A percentile compares a stretch with the other conserved stretches of the same genome.
phyloP scores from a whole-genome alignment of 257 asterid species.

The Plantago elongata region DNA sequence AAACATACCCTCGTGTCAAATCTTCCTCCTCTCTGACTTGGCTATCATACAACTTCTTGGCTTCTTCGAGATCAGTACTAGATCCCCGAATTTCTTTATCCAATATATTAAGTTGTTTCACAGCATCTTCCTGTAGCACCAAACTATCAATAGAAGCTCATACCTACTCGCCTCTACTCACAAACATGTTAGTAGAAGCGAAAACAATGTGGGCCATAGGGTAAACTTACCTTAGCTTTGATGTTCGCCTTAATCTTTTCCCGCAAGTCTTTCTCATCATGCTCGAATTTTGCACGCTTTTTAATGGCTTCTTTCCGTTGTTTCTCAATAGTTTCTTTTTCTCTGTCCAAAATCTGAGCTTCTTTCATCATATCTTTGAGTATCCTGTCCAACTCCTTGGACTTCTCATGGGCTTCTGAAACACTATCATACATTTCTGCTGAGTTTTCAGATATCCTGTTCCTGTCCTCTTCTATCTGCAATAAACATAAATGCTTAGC shows the following conservation, averaged over 20 bases:
- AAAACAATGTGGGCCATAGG: conserved; percentile 16
- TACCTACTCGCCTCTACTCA: conserved; percentile 9
- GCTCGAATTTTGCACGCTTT: conserved; percentile 88
- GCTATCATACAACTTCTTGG: conserved; percentile 54
- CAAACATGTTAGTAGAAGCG: conserved; percentile 1
- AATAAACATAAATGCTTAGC: conserved; percentile 14
- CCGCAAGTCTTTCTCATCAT: conserved; percentile 78
- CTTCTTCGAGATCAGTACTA: conserved; percentile 49
- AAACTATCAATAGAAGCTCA: conserved; percentile 25
- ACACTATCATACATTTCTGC: conserved; percentile 61
- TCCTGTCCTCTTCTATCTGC: conserved; percentile 85
- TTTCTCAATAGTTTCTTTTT: conserved; percentile 84
- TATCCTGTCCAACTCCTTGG: conserved; percentile 72
- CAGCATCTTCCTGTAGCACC: conserved; percentile 76
- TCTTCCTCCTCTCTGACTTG: conserved; percentile 78
- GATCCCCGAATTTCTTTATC: conserved; percentile 76
- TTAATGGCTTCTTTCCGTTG: conserved; percentile 76
- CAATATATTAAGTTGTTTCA: conserved; percentile 63
- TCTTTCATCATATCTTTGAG: conserved; percentile 77
- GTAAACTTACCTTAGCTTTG: conserved; percentile 66
- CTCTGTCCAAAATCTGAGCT: conserved; percentile 70
- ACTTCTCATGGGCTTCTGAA: conserved; percentile 73
- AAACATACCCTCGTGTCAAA: conserved; percentile 74
- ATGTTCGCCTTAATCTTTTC: conserved; percentile 68
- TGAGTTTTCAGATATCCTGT: conserved; percentile 62